Conservation (phyloP, 2,329 filamentous ascomycete species). For the Blastomyces emzantsi region DNA sequence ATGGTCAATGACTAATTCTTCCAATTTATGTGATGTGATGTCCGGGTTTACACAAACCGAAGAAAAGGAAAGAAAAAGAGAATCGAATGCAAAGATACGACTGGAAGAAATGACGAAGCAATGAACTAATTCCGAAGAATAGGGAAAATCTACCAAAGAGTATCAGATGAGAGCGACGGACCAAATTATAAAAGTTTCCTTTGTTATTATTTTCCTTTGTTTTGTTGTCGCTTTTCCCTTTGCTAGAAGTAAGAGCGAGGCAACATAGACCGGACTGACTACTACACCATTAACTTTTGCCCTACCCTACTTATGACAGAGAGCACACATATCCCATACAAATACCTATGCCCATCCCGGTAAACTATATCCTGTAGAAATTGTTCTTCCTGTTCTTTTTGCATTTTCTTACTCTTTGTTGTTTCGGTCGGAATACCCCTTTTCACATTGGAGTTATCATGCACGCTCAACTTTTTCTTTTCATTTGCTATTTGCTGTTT, state of each 20-base stretch:
- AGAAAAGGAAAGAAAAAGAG: too few relatives aligned
- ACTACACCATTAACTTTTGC: not conserved
- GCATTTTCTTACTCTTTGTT: not conserved
- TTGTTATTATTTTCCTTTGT: not conserved
- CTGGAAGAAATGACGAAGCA: not conserved
- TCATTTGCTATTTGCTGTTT: too few relatives aligned
- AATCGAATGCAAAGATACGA: not conserved
- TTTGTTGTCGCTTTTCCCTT: not conserved
- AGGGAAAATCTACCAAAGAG: not conserved
- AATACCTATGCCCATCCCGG: not conserved
- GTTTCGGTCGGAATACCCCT: not conserved
- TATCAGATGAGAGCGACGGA: not conserved
- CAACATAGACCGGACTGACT: not conserved
- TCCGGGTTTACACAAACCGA: not conserved
- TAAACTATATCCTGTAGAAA: not conserved
- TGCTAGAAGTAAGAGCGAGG: not conserved
- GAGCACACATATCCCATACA: not conserved
- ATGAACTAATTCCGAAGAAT: not conserved
- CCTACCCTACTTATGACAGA: not conserved
- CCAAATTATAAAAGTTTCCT: not conserved
- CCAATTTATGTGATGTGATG: not conserved
- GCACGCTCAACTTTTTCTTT: not conserved
- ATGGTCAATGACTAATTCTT: constrained; percentile 16
- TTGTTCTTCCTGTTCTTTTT: not conserved
- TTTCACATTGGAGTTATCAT: not conserved